phyloP scores from a whole-genome alignment of 352 stramenopile species.

The Blastocystis sp. region DNA sequence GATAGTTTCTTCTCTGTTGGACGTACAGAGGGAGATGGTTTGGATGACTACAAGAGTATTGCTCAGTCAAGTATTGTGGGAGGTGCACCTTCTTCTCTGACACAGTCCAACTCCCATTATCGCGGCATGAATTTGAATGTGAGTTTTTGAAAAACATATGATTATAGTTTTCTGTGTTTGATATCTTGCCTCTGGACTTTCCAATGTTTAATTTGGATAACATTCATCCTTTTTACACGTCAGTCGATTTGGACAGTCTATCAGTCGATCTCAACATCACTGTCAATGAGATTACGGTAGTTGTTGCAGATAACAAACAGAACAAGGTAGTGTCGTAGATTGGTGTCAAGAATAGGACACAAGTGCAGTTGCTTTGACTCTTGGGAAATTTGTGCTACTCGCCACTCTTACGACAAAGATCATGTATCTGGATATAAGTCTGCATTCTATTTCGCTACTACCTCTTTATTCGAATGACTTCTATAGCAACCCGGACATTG shows the following conservation, averaged over 20 bases:
- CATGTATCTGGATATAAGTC: background rate
- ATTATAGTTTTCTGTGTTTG: conserved; percentile 22
- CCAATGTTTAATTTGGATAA: conserved; percentile 19
- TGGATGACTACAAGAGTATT: background rate
- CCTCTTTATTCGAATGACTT: background rate
- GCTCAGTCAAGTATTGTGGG: background rate
- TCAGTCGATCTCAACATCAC: conserved; percentile 9
- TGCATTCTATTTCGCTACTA: background rate
- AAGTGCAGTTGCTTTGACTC: background rate
- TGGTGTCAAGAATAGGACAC: background rate
- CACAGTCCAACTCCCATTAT: background rate
- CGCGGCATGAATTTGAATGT: conserved; percentile 46
- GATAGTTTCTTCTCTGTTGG: background rate
- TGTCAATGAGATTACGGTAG: background rate
- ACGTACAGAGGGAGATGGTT: background rate
- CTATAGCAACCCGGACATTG: background rate
- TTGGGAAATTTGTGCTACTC: background rate
- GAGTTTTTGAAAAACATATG: background rate
- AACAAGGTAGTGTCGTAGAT: background rate
- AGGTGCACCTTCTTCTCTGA: background rate
- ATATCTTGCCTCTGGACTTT: conserved; percentile 40
- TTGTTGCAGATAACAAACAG: background rate
- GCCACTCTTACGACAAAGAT: background rate
- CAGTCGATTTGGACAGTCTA: background rate
- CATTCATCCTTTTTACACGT: conserved; percentile 20